Conservation (phyloP, 768 basidiomycete species). For the Crassisporium funariophilum region DNA sequence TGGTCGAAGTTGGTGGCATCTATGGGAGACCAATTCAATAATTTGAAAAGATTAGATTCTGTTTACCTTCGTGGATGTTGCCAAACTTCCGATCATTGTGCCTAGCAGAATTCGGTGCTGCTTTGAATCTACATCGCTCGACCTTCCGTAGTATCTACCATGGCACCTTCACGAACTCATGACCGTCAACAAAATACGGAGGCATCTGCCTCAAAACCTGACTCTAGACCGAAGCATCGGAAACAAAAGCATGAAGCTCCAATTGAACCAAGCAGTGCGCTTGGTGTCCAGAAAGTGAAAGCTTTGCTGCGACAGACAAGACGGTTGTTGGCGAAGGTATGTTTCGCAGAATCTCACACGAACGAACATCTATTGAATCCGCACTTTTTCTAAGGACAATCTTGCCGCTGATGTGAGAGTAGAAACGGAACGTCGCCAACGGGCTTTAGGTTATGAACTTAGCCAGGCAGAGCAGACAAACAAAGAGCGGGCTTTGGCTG, state of each 20-base stretch:
- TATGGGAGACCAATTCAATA: no score
- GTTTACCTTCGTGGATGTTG: slow-evolving; percentile 17
- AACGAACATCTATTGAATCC: background rate
- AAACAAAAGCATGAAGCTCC: slow-evolving; percentile 24
- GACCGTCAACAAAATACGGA: slow-evolving; percentile 20
- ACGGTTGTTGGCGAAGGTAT: slow-evolving; percentile 78
- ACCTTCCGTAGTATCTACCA: slow-evolving; percentile 7
- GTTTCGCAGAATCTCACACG: slow-evolving; percentile 10
- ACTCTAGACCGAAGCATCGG: slow-evolving; percentile 20
- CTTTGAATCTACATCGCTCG: background rate
- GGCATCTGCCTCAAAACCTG: slow-evolving; percentile 30
- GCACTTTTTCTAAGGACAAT: slow-evolving; percentile 52
- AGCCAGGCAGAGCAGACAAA: slow-evolving; percentile 59
- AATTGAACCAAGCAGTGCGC: slow-evolving; percentile 37
- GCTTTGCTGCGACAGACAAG: slow-evolving; percentile 81
- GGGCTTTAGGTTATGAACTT: slow-evolving; percentile 74
- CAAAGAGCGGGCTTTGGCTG: slow-evolving; percentile 73
- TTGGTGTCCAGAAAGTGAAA: slow-evolving; percentile 87
- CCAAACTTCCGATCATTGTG: slow-evolving; percentile 20
- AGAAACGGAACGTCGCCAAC: slow-evolving; percentile 77
- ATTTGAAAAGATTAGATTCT: slow-evolving; percentile 20
- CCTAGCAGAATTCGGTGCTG: no score
- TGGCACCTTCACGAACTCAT: slow-evolving; percentile 29
- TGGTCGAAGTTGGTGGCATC: background rate
- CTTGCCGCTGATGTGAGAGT: slow-evolving; percentile 85